Conservation (phyloP, 805 yeast genomes). For the Lipomyces sp. region DNA sequence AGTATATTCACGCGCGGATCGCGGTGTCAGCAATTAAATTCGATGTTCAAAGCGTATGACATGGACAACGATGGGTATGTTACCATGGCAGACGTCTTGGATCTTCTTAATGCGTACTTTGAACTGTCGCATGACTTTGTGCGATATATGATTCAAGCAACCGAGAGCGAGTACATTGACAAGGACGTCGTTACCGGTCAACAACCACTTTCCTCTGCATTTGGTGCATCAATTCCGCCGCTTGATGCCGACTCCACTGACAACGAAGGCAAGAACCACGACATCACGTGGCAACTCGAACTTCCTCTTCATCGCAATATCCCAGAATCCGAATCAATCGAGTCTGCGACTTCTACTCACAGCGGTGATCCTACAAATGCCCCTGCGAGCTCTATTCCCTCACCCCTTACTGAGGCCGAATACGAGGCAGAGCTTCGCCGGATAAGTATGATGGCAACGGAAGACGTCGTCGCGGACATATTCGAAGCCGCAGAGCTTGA, state of each 20-base stretch:
- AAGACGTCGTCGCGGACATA: conserved; percentile 19
- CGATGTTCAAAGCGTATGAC: conserved; percentile 23
- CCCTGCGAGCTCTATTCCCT: not conserved
- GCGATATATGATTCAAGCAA: conserved; percentile 11
- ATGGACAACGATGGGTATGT: conserved; percentile 19
- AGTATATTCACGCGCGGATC: conserved; percentile 14
- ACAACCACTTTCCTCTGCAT: conserved; percentile 21
- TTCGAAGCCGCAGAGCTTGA: conserved; percentile 21
- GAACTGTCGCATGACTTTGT: conserved; percentile 23
- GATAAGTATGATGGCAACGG: conserved; percentile 19
- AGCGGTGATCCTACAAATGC: not conserved
- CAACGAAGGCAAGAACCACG: not conserved
- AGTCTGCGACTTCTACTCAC: too few species aligned
- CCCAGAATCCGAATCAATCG: not conserved
- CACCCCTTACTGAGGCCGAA: conserved; percentile 8
- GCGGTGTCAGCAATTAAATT: conserved; percentile 7
- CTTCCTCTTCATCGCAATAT: not conserved
- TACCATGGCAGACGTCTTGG: conserved; percentile 7
- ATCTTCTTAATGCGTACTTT: conserved; percentile 21
- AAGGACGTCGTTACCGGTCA: conserved; percentile 8
- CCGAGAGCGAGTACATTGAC: conserved; percentile 19
- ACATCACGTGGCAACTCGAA: not conserved
- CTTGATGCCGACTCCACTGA: conserved; percentile 8
- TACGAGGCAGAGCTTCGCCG: conserved; percentile 24
- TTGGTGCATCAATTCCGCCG: conserved; percentile 13